Percentiles rank a stretch among this genome's conserved stretches.
phyloP scores from a whole-genome alignment of 2,329 filamentous ascomycete genomes.

The Talaromyces piceae region DNA sequence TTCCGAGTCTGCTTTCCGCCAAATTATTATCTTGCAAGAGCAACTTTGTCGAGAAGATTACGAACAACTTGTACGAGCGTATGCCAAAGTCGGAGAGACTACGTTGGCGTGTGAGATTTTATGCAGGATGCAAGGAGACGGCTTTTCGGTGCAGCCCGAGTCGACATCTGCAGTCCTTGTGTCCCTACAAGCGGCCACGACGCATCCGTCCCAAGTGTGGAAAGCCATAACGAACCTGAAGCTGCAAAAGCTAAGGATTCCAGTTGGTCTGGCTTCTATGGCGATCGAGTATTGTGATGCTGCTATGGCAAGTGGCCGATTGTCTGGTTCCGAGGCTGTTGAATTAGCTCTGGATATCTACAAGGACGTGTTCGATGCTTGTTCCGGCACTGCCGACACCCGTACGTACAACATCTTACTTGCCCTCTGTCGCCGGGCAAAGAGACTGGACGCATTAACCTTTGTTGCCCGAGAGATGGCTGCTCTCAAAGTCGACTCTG shows the following conservation, averaged over 20 bases:
- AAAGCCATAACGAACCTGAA: constrained; percentile 50
- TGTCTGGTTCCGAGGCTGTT: constrained; percentile 23
- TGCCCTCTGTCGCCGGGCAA: constrained; percentile 38
- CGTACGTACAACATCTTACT: constrained; percentile 56
- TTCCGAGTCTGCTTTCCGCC: constrained; percentile 62
- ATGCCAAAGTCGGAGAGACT: constrained; percentile 55
- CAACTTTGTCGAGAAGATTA: constrained; percentile 62
- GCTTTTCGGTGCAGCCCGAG: constrained; percentile 48
- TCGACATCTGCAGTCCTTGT: constrained; percentile 58
- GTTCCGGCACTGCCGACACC: constrained; percentile 35
- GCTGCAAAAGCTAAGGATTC: constrained; percentile 40
- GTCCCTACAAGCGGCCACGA: constrained; percentile 44
- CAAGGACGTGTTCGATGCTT: constrained; percentile 51
- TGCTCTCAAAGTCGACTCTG: constrained; percentile 46
- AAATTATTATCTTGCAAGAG: constrained; percentile 50
- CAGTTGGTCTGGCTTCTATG: constrained; percentile 39
- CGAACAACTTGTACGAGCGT: constrained; percentile 67
- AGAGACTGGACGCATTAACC: constrained; percentile 49
- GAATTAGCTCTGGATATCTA: constrained; percentile 52
- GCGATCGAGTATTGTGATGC: constrained; percentile 47
- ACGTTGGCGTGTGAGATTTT: constrained; percentile 61
- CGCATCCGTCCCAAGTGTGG: constrained; percentile 48
- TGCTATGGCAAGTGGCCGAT: constrained; percentile 23
- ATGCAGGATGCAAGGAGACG: constrained; percentile 63
- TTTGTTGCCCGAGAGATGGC: constrained; percentile 58